A percentile compares a stretch with the other conserved stretches of the same genome.
Conservation (phyloP, 306 rosid genomes). For the Arachis stenosperma region DNA sequence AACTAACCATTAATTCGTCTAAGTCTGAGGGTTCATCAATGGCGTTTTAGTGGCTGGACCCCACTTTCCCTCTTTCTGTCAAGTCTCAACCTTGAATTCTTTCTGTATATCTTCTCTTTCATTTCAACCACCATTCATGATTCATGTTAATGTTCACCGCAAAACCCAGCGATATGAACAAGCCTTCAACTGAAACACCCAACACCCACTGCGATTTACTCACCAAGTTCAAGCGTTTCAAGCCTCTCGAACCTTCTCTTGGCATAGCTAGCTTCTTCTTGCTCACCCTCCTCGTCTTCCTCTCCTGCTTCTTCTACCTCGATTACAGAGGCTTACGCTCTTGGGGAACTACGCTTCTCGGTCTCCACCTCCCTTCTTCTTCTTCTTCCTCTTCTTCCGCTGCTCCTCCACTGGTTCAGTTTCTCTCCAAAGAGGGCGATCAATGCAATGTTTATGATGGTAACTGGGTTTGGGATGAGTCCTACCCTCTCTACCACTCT, state of each 20-base stretch:
- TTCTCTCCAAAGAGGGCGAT: slow-evolving; percentile 55
- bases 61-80: slow-evolving; percentile 14
- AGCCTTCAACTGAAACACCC: neutral
- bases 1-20: no score
- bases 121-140: neutral
- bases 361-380: slow-evolving; percentile 39
- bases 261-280: slow-evolving; percentile 56
- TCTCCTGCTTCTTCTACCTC: slow-evolving; percentile 59
- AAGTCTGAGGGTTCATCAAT: slow-evolving; percentile 30
- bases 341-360: slow-evolving; percentile 39
- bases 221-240: slow-evolving; percentile 68
- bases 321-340: slow-evolving; percentile 54
- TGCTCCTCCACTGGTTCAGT: slow-evolving; percentile 37
- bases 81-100: no score
- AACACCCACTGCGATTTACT: slow-evolving; percentile 54
- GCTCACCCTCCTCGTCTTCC: slow-evolving; percentile 53
- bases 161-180: no score
- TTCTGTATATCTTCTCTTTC: neutral
- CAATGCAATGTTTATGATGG: slow-evolving; percentile 75
- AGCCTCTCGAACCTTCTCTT: slow-evolving; percentile 63
- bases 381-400: neutral
- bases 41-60: slow-evolving; percentile 32
- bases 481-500: slow-evolving; percentile 76
- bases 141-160: no score
- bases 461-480: slow-evolving; percentile 91